Base-by-base conservation (phyloP, 495 filamentous ascomycete genomes). In the Xylaria palmicola region DNA sequence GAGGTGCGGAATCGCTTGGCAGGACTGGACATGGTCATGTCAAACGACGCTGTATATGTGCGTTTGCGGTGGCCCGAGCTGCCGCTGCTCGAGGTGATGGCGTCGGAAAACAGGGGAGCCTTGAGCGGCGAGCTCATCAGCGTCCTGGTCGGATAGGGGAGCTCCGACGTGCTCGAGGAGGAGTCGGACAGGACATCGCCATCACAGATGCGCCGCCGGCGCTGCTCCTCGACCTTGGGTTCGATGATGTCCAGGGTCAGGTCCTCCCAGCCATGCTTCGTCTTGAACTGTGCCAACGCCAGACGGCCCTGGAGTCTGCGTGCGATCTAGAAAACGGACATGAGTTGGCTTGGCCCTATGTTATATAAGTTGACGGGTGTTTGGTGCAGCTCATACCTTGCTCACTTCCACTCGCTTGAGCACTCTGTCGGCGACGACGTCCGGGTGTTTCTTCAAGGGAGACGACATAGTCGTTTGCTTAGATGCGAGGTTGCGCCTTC, bases 271-370 rank as follows among this genome's bases (percentile, higher is more conserved):
- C 93, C 93, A 75, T 97, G 87, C 74, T 93, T 90, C 54, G 93
- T 90, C 78, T 97, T 99, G 84, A 96, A 92, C 77, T 90, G 93
- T 71, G 94, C 94, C 52, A 98, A 84, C 65, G 95, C 93, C 34
- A 99, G 83, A 44, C 93, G 91, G 77, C 95, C 90, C 74, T 96
- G 91, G 34, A 99, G 79, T 68, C 86, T 88, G 74, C 93, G 80
- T 56, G 92, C 94, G 75, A 98, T 94, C 94, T 98, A 65, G 58
- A 36, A 56, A 48, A 62, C 62, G 52, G 61, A 64, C 39, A 56
- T 47, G 52, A 37, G 29, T 60, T 59, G 66, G 51, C 62, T 34
- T 43, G 24, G 59, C 50, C 34, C 15, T 47, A 10, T 44, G 17
- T 15, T 48, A 39, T 58, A 24, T 60, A 9, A 9, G 3, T 37